Evolutionary conservation across 371 early-diverging fungal genomes (phyloP).

Genomic region (Apophysomyces elegans): DNA sequence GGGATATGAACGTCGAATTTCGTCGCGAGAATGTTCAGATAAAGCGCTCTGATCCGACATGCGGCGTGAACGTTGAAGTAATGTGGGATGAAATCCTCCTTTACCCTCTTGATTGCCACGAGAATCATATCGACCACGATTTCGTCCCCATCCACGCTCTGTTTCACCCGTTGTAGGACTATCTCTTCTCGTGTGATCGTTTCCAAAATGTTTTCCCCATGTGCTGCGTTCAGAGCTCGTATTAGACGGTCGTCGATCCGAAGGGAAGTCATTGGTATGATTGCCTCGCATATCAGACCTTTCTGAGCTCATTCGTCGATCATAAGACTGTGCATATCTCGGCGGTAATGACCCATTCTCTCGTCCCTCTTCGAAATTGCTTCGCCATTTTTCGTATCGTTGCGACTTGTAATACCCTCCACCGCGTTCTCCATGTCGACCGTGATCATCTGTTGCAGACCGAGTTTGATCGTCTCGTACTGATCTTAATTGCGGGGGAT

Average conservation of each 20-base stretch:
- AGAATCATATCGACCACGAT: conserved; percentile 8
- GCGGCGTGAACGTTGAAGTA: conserved; percentile 34
- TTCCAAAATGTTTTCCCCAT: conserved; percentile 4
- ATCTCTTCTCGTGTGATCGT: background rate
- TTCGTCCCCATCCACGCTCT: conserved; percentile 12
- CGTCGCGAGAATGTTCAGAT: conserved; percentile 18
- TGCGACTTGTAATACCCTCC: conserved; percentile 2
- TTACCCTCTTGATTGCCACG: conserved; percentile 17
- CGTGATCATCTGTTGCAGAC: conserved; percentile 10
- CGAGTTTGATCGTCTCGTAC: conserved; percentile 16
- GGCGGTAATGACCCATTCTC: conserved; percentile 9
- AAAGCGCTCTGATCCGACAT: conserved; percentile 33
- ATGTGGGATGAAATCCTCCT: conserved; percentile 29
- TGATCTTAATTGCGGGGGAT: conserved; percentile 37
- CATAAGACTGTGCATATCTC: conserved; percentile 14
- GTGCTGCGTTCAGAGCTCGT: background rate
- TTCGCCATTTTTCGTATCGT: conserved; percentile 21
- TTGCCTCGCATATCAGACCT: background rate
- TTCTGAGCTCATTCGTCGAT: conserved; percentile 14
- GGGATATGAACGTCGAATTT: background rate
- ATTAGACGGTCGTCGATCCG: conserved; percentile 1
- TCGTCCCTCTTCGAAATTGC: conserved; percentile 1
- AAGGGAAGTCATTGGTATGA: background rate
- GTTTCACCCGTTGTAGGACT: background rate
- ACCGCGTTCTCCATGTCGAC: background rate